These are phyloP conservation scores for Kwoniella newhampshirensis DNA, from an alignment of 768 basidiomycete species.

Conservation along the genomic window DNA sequence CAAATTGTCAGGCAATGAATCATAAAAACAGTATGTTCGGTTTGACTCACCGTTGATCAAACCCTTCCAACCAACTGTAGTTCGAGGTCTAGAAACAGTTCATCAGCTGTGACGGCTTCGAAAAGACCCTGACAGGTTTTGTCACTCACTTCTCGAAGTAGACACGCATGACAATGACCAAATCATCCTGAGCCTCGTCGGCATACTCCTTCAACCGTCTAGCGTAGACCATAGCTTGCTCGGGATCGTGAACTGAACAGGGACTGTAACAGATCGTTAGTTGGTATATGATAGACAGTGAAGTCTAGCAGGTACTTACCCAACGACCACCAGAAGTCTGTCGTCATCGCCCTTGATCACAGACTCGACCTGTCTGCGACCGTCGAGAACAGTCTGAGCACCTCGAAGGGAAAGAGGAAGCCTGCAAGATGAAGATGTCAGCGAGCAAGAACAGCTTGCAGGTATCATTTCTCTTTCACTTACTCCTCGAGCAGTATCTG, in stretches of 20 bases:
- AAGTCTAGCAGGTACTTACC: conserved; percentile 60
- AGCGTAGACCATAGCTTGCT: conserved; percentile 85
- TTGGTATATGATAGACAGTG: neutral
- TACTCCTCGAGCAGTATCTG: conserved; percentile 89
- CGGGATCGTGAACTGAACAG: conserved; percentile 89
- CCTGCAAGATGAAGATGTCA: conserved; percentile 54
- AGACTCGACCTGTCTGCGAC: conserved; percentile 72
- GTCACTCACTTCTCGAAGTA: conserved; percentile 81
- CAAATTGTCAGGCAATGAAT: conserved; percentile 2
- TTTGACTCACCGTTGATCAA: conserved; percentile 73
- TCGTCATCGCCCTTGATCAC: conserved; percentile 86
- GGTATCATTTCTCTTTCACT: conserved; percentile 8
- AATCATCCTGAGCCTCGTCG: conserved; percentile 73
- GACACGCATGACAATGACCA: conserved; percentile 94
- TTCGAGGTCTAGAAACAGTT: conserved; percentile 57
- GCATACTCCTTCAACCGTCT: conserved; percentile 75
- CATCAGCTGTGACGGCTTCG: conserved; percentile 3
- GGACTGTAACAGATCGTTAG: conserved; percentile 58
- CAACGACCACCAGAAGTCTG: conserved; percentile 85
- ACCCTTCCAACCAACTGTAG: conserved; percentile 98
- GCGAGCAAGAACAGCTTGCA: neutral
- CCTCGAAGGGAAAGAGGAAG: conserved; percentile 61
- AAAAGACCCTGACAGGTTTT: neutral
- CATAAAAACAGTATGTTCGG: neutral
- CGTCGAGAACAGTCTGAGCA: conserved; percentile 86